phyloP scores from a whole-genome alignment of 2,329 filamentous ascomycete genomes.

The Chalaropsis ovoidea region DNA sequence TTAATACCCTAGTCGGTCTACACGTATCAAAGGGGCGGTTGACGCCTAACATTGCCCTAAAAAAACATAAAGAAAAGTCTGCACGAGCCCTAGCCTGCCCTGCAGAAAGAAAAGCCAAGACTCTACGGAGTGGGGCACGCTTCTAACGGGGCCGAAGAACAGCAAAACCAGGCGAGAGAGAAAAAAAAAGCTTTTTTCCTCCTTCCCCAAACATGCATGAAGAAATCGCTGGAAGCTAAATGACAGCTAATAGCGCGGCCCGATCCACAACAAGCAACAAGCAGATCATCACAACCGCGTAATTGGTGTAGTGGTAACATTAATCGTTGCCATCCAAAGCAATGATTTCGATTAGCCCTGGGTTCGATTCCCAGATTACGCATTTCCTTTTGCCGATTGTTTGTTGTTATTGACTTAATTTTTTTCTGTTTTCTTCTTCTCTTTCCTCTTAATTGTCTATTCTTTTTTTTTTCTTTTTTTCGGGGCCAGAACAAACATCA shows the following conservation, averaged over 20 bases:
- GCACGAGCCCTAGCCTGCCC: no score
- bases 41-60: no score
- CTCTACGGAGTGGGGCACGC: no score
- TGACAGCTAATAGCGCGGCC: background rate
- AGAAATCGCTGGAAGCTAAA: background rate
- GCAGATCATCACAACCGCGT: background rate
- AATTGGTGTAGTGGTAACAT: constrained; percentile 15
- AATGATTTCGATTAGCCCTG: constrained; percentile 15
- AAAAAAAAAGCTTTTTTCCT: background rate
- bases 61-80: no score
- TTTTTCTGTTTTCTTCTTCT: background rate
- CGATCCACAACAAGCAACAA: background rate
- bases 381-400: background rate
- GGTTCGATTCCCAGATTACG: constrained; percentile 15
- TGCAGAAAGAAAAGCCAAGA: no score
- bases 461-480: no score
- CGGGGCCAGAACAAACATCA: background rate
- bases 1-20: no score
- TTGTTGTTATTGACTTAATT: background rate
- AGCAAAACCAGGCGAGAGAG: background rate
- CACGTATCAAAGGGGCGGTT: no score
- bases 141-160: no score
- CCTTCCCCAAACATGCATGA: no score
- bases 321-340: constrained; percentile 8
- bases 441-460: no score